Evolutionary conservation across 768 basidiomycete species (phyloP), one percentile per base, ranked within the genome.

Genomic region (Auriscalpium orientale): DNA sequence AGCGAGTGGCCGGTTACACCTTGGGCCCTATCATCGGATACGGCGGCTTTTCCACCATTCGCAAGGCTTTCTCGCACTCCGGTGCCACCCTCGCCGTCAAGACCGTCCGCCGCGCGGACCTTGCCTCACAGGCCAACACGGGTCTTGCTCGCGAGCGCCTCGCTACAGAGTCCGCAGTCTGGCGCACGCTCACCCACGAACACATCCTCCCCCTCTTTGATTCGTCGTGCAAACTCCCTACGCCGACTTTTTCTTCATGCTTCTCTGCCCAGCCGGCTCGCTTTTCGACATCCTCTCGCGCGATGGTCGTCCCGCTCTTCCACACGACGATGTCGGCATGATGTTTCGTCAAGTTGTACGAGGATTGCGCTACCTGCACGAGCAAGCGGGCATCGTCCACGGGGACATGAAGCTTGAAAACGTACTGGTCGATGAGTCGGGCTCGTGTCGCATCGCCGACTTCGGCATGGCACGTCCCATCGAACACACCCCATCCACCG

Each of bases 391-490:
- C 8, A 81, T 87, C 62, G 87, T 95, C 53, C 95, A 99, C 73
- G 82, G 93, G 63, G 97, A 99, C 72, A 75, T 99, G 69, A 99
- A 99, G 74, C 81, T 97, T 57, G 97, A 98, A 72, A 99, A 99
- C 73, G 84, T 98, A 49, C 81, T 98, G 45, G 85, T 95, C 53
- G 91, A 95, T 68, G 88, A 91, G 67, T 83, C 81, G 75, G 88
- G 90, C 54, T 79, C 85, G n/a, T 93, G 91, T 74, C 83, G 84
- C 66, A 86, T 95, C 35, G 75, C 76, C 46, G 92, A 95, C 72
- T 94, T 95, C 72, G 91, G 91, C 49, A 81, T 94, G 75, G 78
- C 89, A 18, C 77, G 79, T 65, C 75, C 75, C 56, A 83, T 91
- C 44, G 83, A 81, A 63, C 79, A 78, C 38, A 15, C 8, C 3